Conservation (phyloP, 371 early-diverging fungal species). For the Capillidium heterosporum region DNA sequence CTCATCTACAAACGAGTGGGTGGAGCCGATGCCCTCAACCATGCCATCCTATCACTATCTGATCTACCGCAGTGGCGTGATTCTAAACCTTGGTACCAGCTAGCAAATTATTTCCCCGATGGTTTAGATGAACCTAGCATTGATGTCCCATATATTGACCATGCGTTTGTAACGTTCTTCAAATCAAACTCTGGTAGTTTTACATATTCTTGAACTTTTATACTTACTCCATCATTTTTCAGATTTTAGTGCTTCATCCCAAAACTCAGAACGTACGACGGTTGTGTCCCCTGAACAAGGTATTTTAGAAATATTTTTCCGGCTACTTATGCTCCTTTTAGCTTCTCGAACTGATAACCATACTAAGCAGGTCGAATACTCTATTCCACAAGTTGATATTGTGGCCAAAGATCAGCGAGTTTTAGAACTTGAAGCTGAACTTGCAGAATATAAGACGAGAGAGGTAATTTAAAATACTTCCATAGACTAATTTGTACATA, state of each 20-base stretch:
- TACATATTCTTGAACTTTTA: too few species aligned
- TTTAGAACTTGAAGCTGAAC: not conserved
- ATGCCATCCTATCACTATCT: not conserved
- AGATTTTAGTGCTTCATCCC: too few species aligned
- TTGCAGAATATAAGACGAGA: not conserved
- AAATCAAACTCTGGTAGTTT: not conserved
- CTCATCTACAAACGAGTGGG: conserved; percentile 1
- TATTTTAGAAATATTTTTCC: too few species aligned
- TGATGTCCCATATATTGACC: not conserved
- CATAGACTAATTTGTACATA: not conserved
- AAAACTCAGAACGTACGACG: too few species aligned
- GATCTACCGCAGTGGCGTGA: not conserved
- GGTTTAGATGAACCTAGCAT: not conserved
- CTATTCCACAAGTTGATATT: not conserved
- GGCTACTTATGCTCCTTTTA: too few species aligned
- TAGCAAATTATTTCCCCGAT: not conserved
- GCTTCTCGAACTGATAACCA: not conserved
- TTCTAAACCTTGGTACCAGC: conserved; percentile 1
- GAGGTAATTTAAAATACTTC: not conserved
- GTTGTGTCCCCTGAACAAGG: too few species aligned
- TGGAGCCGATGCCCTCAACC: not conserved
- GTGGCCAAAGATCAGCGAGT: not conserved
- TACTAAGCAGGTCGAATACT: not conserved
- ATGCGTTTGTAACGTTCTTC: not conserved
- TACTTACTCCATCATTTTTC: too few species aligned